Base-by-base conservation (phyloP, 176 grass and related monocot species). In the Zoysia pacifica region DNA sequence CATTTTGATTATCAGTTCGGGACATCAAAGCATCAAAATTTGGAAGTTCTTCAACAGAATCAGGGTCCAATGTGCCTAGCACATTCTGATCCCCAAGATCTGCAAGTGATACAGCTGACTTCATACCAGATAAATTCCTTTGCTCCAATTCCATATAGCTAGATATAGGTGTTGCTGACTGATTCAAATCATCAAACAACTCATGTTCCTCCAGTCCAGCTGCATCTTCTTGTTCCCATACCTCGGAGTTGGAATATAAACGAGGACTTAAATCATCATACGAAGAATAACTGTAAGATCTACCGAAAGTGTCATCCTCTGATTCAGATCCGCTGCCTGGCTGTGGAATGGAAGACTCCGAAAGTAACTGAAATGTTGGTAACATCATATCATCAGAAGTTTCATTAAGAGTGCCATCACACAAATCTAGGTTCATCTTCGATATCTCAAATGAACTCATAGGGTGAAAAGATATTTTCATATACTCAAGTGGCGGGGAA, bases 281-380 rank as follows among this genome's bases (percentile, higher is more conserved):
- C 61, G 97, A 95, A 76, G 97, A 93, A 86, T 96, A 99, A 43
- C 86, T 90, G 80, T 90, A 99, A 9, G 97, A 99, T 78, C 84
- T 88, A 82, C 97, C 86, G 70, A 99, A 99, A n/a, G 97, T 99
- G 65, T 93, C 97, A 88, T 91, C 96, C 84, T 99, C 97, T 16
- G 93, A 99, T 70, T 99, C 97, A 48, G 93, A 95, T 61, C 81
- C 90, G 84, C 76, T 91, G 65, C 84, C 82, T 69, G 65, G 82
- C 55, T 78, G 84, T 36, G 66, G 88, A 84, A 82, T 16, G 81
- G 79, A 78, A 48, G 76, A 47, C 43, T 73, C 86, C 59, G 81
- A 89, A 79, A 89, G 83, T 65, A 99, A 91, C 73, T 95, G 86
- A 87, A 99, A 91, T 73, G 90, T 83, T 10, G 97, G 88, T 79